A percentile compares a stretch with the other conserved stretches of the same genome.
Conservation (phyloP, 305 asterid species). For the Galium porrigens region DNA sequence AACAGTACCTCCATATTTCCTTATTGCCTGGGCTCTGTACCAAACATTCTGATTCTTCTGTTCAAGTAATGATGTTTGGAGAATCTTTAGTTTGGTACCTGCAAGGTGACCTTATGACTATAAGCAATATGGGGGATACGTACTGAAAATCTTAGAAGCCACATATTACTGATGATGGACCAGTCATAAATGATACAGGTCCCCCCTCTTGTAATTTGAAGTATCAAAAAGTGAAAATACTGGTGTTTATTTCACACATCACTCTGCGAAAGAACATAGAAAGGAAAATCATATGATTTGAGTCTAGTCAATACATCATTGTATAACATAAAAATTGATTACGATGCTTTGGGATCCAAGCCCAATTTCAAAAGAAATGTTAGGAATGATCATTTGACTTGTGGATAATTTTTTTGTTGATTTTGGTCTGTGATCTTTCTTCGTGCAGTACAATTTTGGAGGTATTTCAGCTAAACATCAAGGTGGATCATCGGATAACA, state of each 20-base stretch:
- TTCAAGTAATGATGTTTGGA: slow-evolving; percentile 3
- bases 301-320: neutral
- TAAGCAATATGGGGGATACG: neutral
- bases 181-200: neutral
- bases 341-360: neutral
- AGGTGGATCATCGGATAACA: slow-evolving; percentile 40
- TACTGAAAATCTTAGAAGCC: neutral
- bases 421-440: slow-evolving; percentile 14
- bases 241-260: neutral
- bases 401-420: neutral
- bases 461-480: slow-evolving; percentile 69
- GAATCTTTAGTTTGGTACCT: neutral
- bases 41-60: neutral
- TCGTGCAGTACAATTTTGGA: slow-evolving; percentile 65
- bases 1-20: neutral
- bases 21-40: neutral
- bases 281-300: neutral
- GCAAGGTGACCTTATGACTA: neutral
- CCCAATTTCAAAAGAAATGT: neutral
- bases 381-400: neutral
- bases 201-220: neutral
- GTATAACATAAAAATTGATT: neutral
- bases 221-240: neutral
- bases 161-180: neutral
- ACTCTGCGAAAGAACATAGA: neutral